Conservation (phyloP, 768 basidiomycete genomes). For the Boletales sp. region DNA sequence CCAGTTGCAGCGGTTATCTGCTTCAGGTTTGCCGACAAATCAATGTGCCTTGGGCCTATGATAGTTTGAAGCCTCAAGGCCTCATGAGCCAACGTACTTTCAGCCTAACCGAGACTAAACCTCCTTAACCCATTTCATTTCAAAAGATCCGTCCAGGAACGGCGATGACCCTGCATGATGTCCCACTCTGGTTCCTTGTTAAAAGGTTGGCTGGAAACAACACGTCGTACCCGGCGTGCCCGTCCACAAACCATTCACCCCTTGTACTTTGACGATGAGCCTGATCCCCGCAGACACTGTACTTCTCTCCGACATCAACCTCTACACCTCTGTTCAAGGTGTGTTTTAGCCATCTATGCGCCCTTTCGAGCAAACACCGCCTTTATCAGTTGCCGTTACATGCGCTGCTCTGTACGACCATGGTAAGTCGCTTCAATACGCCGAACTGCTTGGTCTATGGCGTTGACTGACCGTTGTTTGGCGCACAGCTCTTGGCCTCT, state of each 20-base stretch:
- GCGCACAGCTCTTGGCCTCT: conserved; percentile 19
- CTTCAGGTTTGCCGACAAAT: background rate
- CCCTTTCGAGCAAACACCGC: conserved; percentile 2
- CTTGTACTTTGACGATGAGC: conserved; percentile 19
- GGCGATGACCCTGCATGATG: conserved; percentile 1
- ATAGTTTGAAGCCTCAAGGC: background rate
- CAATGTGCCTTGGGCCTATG: background rate
- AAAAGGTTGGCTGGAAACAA: conserved; percentile 8
- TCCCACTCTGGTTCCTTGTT: conserved; percentile 5
- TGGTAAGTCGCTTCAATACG: conserved; percentile 6
- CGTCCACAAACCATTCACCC: background rate
- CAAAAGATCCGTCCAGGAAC: background rate
- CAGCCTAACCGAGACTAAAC: background rate
- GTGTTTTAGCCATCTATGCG: background rate
- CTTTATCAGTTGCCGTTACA: conserved; percentile 25
- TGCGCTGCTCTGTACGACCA: conserved; percentile 29
- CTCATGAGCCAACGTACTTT: too few species aligned
- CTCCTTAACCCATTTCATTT: conserved; percentile 11
- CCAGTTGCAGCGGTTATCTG: too few species aligned
- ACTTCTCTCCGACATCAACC: background rate
- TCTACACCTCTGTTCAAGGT: conserved; percentile 25
- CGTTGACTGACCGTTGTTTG: background rate
- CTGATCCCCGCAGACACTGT: conserved; percentile 10
- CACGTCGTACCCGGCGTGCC: background rate
- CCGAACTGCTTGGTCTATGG: background rate